Evolutionary conservation across 2,329 filamentous ascomycete genomes (phyloP), one percentile per base, ranked within the genome.

Genomic region (Neofusicoccum sp.): DNA sequence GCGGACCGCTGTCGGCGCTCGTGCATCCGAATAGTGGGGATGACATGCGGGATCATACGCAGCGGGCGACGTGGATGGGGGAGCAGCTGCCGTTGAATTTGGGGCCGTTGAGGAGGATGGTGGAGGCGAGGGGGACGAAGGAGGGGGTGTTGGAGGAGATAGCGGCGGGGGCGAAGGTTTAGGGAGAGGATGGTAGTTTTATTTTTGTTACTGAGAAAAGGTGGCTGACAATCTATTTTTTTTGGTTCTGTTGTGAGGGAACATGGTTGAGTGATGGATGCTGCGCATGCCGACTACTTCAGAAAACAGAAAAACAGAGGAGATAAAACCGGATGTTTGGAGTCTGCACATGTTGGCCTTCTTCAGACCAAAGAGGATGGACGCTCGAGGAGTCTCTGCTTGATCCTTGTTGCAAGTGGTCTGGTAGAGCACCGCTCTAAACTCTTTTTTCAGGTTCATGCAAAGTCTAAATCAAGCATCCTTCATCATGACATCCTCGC

Each of bases 11-110:
- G 65, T 93, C 89, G 52, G 92, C 81, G 3, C 79, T 97, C 22
- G 76, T 97, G 1, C 93, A 97, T 75, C 92, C 93, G 0, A 97
- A 97, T 71, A 93, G 90, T 0, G 81, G 84, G n/a, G 83, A 87
- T 44, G 81, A 84, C 64, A 71, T 80, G 64, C 77, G 84, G 49
- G 87, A 91, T 71, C 89, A 92, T 71, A 83, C 88, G 34, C 82
- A 90, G 71, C 77, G 87, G 44, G 89, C 89, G 1, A 90, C 87
- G 7, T 93, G 90, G 90, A 84, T 93, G 82, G 90, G 90, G 0
- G 85, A 89, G 70, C 83, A 81, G 61, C 67, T 89, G 12, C 84
- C 88, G 1, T 67, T 93, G 60, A 85, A 91, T 71, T 69, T 85
- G 54, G 78, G 75, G 14, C 29, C 82, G 43, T 84, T 88, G 66